Conservation (phyloP, 2,329 filamentous ascomycete genomes). For the Emmonsiellopsis sp. region DNA sequence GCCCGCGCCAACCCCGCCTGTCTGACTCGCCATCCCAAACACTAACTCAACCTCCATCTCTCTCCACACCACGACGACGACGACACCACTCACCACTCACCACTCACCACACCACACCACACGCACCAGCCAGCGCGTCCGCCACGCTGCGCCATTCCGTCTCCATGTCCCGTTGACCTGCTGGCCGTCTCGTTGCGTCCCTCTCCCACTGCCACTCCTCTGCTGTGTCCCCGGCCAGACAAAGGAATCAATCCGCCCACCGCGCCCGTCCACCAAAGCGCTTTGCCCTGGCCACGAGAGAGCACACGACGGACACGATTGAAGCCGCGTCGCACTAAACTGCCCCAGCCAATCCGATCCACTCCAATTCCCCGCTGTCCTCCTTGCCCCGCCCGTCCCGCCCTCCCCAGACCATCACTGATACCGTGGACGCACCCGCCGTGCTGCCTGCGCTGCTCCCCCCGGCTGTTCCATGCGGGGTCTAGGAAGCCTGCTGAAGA, state of each 20-base stretch:
- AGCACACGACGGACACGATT: too few species aligned
- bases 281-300: too few species aligned
- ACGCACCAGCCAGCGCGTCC: not conserved
- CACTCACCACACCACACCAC: not conserved
- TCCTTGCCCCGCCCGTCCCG: not conserved
- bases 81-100: too few species aligned
- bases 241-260: not conserved
- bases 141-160: not conserved
- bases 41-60: not conserved
- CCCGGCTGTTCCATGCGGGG: slow-evolving; percentile 62
- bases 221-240: not conserved
- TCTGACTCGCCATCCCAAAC: not conserved
- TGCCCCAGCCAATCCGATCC: too few species aligned
- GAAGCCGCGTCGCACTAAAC: too few species aligned
- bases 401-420: not conserved
- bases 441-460: not conserved
- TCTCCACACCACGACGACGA: not conserved
- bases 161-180: not conserved
- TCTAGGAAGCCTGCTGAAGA: slow-evolving; percentile 85
- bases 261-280: not conserved
- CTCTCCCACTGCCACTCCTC: not conserved
- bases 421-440: not conserved
- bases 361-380: not conserved
- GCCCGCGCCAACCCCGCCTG: not conserved
- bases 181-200: not conserved